Conservation (phyloP, 345 rosid species). For the Conringia planisiliqua region DNA sequence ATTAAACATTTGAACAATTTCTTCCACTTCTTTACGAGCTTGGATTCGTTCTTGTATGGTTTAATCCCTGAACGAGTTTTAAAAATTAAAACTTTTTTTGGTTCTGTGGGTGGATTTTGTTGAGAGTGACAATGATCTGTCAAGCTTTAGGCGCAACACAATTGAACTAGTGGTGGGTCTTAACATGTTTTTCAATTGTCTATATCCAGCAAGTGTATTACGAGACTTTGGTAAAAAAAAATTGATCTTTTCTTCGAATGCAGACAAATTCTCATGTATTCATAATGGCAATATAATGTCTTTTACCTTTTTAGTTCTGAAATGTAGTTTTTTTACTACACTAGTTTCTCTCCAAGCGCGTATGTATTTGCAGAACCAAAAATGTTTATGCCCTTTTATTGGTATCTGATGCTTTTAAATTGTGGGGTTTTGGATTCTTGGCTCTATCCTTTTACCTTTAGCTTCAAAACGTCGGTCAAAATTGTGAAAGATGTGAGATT, state of each 20-base stretch:
- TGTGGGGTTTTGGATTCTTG: not conserved
- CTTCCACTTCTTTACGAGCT: not conserved
- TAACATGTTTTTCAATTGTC: slow-evolving; percentile 9
- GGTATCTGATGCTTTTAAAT: not conserved
- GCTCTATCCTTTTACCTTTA: not conserved
- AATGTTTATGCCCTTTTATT: no score
- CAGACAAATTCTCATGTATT: not conserved
- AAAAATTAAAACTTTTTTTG: not conserved
- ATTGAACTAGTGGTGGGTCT: slow-evolving; percentile 29
- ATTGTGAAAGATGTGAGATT: not conserved
- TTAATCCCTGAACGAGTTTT: not conserved
- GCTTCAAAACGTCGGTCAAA: not conserved
- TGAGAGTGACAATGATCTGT: slow-evolving; percentile 27
- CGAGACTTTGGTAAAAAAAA: not conserved
- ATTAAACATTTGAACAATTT: not conserved
- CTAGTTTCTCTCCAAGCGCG: not conserved
- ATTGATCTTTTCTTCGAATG: not conserved
- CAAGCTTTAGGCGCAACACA: slow-evolving; percentile 21
- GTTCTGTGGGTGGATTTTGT: slow-evolving; percentile 2
- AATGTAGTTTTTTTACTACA: not conserved
- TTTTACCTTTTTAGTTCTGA: not conserved
- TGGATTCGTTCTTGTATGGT: not conserved
- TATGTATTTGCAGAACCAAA: not conserved
- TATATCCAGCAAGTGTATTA: slow-evolving; percentile 25
- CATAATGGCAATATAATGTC: not conserved